Evolutionary conservation across 2,329 filamentous ascomycete genomes (phyloP), one percentile per base, ranked within the genome.

Genomic region (Keithomyces neogunnii): DNA sequence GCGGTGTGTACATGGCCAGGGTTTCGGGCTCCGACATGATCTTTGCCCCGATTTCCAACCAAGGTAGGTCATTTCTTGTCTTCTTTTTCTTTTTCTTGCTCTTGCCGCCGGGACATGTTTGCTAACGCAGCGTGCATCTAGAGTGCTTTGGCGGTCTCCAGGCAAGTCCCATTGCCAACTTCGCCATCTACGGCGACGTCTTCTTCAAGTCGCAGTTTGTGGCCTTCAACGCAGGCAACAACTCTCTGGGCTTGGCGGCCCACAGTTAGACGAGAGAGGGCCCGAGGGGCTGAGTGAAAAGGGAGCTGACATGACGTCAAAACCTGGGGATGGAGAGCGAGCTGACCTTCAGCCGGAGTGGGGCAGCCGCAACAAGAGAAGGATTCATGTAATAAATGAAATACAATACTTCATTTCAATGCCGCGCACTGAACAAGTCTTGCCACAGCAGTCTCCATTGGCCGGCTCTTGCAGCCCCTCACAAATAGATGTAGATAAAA

Each of bases 91-190:
- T 35, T 2, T 30, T 45, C 13, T 45, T 45, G 7, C 28, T 45
- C 19, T 39, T 10, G 6, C 33, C 33, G 6, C 33, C 33, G 33
- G 33, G 6, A 6, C 10, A 10, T n/a, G 36, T 38, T 40, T 29
- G 39, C 31, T 44, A n/a, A 35, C 31, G n/a, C 3, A 19, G 5
- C 5, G 4, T 19, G 3, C 28, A 3, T 38, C 4, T 29, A 77
- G 74, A 72, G 51, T 88, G 85, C 71, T 87, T 85, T 57, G 85
- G 84, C 53, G 84, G 83, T 58, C 68, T 88, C 19, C 85, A 88
- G 69, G 73, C 77, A 33, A 80, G 45, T 71, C 74, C 1, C 69
- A 70, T 0, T 56, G 55, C 11, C 67, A 70, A 31, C 4, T 65
- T 85, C 38, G 79, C 83, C 66, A 82, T 89, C 62, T 82, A 78